A percentile compares a stretch with the other conserved stretches of the same genome.
These are phyloP conservation scores for Crithidia bombi DNA, from an alignment of 208 protist species.

Conservation along the genomic window DNA sequence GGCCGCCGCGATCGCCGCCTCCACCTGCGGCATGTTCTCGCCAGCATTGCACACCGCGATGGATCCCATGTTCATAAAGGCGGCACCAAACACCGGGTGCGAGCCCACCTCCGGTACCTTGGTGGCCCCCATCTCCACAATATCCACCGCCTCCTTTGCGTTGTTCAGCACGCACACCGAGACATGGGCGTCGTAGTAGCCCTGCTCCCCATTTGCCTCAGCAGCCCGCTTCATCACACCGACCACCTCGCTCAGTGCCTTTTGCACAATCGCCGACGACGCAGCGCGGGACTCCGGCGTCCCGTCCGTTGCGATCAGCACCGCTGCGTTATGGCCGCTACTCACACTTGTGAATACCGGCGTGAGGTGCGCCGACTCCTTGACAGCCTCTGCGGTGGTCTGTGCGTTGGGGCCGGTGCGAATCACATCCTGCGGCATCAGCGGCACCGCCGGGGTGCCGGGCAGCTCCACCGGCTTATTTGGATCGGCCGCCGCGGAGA, in stretches of 20 bases:
- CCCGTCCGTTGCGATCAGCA: conserved; percentile 41
- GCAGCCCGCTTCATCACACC: conserved; percentile 32
- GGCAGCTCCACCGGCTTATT: conserved; percentile 13
- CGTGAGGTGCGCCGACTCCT: conserved; percentile 10
- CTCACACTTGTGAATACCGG: conserved; percentile 35
- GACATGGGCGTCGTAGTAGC: conserved; percentile 51
- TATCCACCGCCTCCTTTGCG: conserved; percentile 38
- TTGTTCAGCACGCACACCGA: conserved; percentile 41
- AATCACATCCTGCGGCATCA: conserved; percentile 23
- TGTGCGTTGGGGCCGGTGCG: conserved; percentile 23
- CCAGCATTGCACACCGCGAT: conserved; percentile 25
- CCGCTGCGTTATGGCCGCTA: conserved; percentile 53
- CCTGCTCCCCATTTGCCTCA: conserved; percentile 27
- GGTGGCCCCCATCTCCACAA: conserved; percentile 14
- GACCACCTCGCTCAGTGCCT: conserved; percentile 38
- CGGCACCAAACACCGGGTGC: conserved; percentile 57
- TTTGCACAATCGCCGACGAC: conserved; percentile 26
- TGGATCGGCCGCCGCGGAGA: conserved; percentile 17
- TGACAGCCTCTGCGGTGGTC: conserved; percentile 6
- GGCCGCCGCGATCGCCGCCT: conserved; percentile 31
- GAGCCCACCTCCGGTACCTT: conserved; percentile 50
- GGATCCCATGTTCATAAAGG: conserved; percentile 53
- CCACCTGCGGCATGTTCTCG: conserved; percentile 25
- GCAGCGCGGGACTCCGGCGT: conserved; percentile 22
- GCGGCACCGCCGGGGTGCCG: background rate